Percentiles rank a stretch among this genome's conserved stretches.
Conservation (phyloP, 306 rosid species). For the Cucurbita maxima region DNA sequence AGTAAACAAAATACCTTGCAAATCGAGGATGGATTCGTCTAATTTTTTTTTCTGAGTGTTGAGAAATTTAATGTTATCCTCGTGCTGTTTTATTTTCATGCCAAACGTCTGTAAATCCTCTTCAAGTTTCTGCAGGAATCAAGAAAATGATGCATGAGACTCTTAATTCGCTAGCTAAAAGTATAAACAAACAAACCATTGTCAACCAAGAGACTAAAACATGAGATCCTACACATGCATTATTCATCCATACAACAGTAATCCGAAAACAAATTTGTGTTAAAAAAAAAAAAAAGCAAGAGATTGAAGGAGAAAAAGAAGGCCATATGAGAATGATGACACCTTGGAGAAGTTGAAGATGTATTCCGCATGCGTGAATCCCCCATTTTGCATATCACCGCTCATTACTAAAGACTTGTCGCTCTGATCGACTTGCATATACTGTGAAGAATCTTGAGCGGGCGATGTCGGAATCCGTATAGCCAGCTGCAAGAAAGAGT, state of each 20-base stretch:
- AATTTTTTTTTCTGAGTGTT: conserved; percentile 43
- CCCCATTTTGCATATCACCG: conserved; percentile 30
- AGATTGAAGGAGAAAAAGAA: neutral
- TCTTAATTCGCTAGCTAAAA: neutral
- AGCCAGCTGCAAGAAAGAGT: conserved; percentile 1
- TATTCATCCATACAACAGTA: neutral
- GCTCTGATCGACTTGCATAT: conserved; percentile 36
- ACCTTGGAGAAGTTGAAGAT: conserved; percentile 49
- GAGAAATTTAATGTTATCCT: conserved; percentile 40
- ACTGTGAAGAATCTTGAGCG: conserved; percentile 27
- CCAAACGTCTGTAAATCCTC: conserved; percentile 58
- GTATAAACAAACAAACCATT: neutral
- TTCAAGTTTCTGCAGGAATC: conserved; percentile 57
- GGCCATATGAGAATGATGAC: conserved; percentile 1
- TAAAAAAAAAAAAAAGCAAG: neutral
- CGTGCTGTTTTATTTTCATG: conserved; percentile 59
- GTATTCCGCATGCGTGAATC: conserved; percentile 35
- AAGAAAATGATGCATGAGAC: neutral
- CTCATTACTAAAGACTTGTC: conserved; percentile 14
- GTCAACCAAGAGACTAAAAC: neutral
- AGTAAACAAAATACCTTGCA: conserved; percentile 46
- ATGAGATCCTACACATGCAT: neutral
- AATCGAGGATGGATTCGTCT: conserved; percentile 52
- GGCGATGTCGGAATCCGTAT: conserved; percentile 12
- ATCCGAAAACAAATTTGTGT: neutral